Evolutionary conservation across 805 yeast species (phyloP).

Genomic region (Hanseniaspora pseudoguilliermondii): DNA sequence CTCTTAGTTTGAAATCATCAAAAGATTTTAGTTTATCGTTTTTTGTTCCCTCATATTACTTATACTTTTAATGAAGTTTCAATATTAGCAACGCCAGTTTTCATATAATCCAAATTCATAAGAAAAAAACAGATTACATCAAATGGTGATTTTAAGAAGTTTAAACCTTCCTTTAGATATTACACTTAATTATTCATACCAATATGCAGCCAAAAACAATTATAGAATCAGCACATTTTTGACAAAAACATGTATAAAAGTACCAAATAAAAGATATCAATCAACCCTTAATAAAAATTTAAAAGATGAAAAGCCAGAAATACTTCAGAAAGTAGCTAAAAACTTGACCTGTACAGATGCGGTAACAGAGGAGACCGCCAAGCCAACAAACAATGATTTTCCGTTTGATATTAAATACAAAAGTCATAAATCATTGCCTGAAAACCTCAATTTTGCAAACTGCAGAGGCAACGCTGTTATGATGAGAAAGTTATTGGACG

Average conservation of each 20-base stretch:
- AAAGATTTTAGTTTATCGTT: too few relatives aligned
- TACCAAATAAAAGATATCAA: slow-evolving; percentile 15
- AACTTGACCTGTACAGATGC: slow-evolving; percentile 29
- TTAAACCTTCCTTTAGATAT: not conserved
- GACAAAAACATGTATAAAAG: slow-evolving; percentile 25
- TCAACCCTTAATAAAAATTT: slow-evolving; percentile 12
- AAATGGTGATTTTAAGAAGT: not conserved
- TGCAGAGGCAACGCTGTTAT: slow-evolving; percentile 15
- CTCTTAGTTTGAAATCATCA: too few relatives aligned
- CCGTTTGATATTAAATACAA: slow-evolving; percentile 48
- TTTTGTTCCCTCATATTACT: too few relatives aligned
- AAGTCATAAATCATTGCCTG: slow-evolving; percentile 17
- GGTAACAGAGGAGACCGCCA: slow-evolving; percentile 14
- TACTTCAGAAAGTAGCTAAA: slow-evolving; percentile 19
- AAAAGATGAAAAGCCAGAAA: not conserved
- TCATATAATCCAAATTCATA: too few relatives aligned
- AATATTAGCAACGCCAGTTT: not conserved
- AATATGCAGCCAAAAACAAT: not conserved
- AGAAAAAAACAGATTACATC: not conserved
- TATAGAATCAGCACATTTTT: slow-evolving; percentile 13
- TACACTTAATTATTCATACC: not conserved
- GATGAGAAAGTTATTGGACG: slow-evolving; percentile 33
- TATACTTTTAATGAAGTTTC: not conserved
- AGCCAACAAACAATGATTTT: slow-evolving; percentile 19
- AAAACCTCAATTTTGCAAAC: slow-evolving; percentile 1